Base-by-base conservation (phyloP, 1,284 basidiomycete genomes). In the Heliocybe sulcata region DNA sequence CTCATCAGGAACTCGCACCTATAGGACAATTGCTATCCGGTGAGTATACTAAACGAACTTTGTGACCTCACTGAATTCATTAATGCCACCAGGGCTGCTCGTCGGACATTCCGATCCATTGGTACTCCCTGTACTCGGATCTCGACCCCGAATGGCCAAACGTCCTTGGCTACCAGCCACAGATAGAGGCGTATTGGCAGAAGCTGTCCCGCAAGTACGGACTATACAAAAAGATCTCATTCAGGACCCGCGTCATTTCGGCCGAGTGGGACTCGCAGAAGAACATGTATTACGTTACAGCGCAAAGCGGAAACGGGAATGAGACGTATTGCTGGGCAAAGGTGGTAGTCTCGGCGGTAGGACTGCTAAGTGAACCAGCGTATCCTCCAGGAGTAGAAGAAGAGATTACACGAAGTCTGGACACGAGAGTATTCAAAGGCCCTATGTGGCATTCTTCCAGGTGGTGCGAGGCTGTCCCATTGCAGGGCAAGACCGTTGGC, bases 101-200 rank as follows among this genome's bases (percentile, higher is more conserved):
- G 9, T 79, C 75, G 22, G 78, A 83, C 59, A 68, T 80, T 23
- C 71, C 77, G 11, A 77, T 65, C 6, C 80, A 81, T 60, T 80
- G 79, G 76, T 82, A 82, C 61, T 77, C 73, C 49, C 73, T 82
- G 49, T 84, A 81, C 3, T 73, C 74, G 9, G 77, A 80, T 35
- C 69, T 74, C 27, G 81, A 82, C 56, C 77, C 80, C 0, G 59
- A 75, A 56, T 82, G 81, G 81, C 61, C 70, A 20, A 64, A 61
- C 12, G 70, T 71, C 60, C 79, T 69, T 60, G 69, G 73, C 10
- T 59, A 59, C 6, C 80, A 82, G 59, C 73, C 72, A 16, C 78
- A 81, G 59, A 71, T 84, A 45, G 72, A 67, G 49, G 69, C 66
- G 11, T 82, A 83, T 61, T 80, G 77, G 77, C 69, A 75, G 53